These are phyloP conservation scores for Mycena amicta DNA, from an alignment of 768 basidiomycete species.

Conservation along the genomic window DNA sequence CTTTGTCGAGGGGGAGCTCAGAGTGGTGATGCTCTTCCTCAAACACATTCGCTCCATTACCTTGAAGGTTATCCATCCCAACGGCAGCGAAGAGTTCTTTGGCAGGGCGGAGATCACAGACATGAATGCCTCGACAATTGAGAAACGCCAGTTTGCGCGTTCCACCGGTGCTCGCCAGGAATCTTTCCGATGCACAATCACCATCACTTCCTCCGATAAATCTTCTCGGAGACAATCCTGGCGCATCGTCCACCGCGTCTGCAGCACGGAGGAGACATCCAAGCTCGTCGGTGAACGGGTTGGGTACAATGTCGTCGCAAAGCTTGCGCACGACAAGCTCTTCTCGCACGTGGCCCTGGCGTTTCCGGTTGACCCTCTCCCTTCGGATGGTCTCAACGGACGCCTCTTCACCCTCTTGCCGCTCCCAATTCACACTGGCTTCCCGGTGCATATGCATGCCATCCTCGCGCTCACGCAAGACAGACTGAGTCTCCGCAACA, in stretches of 20 bases:
- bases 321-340: constrained; percentile 31
- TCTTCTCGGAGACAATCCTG: constrained; percentile 12
- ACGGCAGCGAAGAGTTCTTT: constrained; percentile 18
- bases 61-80: constrained; percentile 25
- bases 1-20: constrained; percentile 30
- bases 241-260: constrained; percentile 24
- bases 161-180: constrained; percentile 9
- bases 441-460: constrained; percentile 34
- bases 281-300: constrained; percentile 11
- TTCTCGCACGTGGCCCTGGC: constrained; percentile 31
- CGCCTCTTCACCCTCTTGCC: constrained; percentile 37
- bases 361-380: constrained; percentile 11
- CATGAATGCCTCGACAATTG: constrained; percentile 14
- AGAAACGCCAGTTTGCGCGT: constrained; percentile 18
- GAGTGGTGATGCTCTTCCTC: constrained; percentile 30
- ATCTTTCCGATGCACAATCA: constrained; percentile 18
- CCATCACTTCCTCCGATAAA: not conserved
- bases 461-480: constrained; percentile 35
- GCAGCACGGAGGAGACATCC: constrained; percentile 15
- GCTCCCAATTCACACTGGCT: constrained; percentile 32
- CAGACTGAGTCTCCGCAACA: constrained; percentile 34
- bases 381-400: constrained; percentile 16
- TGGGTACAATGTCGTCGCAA: constrained; percentile 20
- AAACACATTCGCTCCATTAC: constrained; percentile 30
- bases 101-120: constrained; percentile 20